phyloP scores from a whole-genome alignment of 2,329 filamentous ascomycete species.

The Aspergillus caelatus region DNA sequence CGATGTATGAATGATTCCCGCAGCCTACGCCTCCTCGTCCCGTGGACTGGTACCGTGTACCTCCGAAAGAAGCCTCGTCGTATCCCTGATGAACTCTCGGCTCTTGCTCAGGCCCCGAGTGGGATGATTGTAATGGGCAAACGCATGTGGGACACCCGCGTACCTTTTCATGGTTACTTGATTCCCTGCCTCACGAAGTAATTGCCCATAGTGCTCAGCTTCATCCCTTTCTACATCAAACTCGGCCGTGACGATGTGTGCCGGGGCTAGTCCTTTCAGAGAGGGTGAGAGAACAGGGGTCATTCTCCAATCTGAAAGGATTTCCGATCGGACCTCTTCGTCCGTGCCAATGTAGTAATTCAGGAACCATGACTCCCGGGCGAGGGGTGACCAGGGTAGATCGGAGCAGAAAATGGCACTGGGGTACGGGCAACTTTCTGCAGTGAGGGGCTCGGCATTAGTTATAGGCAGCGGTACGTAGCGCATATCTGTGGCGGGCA shows the following conservation, averaged over 20 bases:
- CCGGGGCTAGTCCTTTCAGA: conserved; percentile 29
- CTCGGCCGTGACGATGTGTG: conserved; percentile 40
- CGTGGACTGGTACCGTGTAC: not conserved
- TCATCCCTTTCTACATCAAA: conserved; percentile 42
- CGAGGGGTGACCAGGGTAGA: conserved; percentile 32
- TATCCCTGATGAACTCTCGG: conserved; percentile 1
- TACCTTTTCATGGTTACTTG: conserved; percentile 31
- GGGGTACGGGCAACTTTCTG: conserved; percentile 25
- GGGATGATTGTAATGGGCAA: conserved; percentile 15
- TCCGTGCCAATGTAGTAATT: conserved; percentile 35
- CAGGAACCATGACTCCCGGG: conserved; percentile 36
- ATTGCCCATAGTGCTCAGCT: conserved; percentile 29
- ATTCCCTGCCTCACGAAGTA: conserved; percentile 28
- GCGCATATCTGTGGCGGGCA: conserved; percentile 38
- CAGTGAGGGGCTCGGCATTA: conserved; percentile 9
- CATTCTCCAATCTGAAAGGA: conserved; percentile 21
- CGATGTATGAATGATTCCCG: not conserved
- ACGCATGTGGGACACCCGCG: conserved; percentile 32
- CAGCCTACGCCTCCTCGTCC: not conserved
- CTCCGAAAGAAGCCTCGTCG: not conserved
- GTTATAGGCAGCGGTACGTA: conserved; percentile 23
- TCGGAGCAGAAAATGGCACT: conserved; percentile 28
- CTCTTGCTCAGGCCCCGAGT: not conserved
- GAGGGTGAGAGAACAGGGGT: conserved; percentile 29
- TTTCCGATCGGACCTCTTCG: conserved; percentile 7